phyloP scores from a whole-genome alignment of 1,139 yeast genomes.

The Trichomonascaceae sp. region DNA sequence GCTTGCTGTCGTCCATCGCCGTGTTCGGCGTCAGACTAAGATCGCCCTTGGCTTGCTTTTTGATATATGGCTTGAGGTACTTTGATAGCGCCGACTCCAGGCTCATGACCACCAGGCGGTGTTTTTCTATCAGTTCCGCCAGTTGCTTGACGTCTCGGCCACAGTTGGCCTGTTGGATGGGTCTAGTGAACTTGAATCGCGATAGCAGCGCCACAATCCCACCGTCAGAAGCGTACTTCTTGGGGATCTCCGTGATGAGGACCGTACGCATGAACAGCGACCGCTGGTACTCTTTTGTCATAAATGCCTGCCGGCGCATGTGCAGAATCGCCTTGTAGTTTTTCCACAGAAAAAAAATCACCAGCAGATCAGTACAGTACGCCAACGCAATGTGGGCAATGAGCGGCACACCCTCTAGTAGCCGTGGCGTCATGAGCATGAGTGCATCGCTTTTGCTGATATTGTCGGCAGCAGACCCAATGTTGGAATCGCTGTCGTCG shows the following conservation, averaged over 20 bases:
- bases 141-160: conserved; percentile 23
- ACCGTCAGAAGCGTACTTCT: conserved; percentile 14
- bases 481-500: no score
- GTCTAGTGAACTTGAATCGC: conserved; percentile 7
- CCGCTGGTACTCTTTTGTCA: conserved; percentile 18
- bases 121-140: conserved; percentile 17
- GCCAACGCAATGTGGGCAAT: conserved; percentile 26
- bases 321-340: conserved; percentile 20
- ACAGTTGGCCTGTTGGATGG: conserved; percentile 17
- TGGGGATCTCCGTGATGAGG: conserved; percentile 25
- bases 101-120: conserved; percentile 20
- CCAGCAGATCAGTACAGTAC: conserved; percentile 19
- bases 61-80: conserved; percentile 18
- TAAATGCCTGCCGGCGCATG: conserved; percentile 19
- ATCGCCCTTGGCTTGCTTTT: conserved; percentile 12
- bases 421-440: conserved; percentile 26
- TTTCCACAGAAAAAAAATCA: conserved; percentile 20
- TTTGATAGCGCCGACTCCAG: conserved; percentile 5
- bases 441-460: conserved; percentile 23
- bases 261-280: conserved; percentile 24
- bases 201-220: conserved; percentile 17
- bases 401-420: conserved; percentile 22
- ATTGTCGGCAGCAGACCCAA: conserved; percentile 7
- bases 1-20: conserved; percentile 13
- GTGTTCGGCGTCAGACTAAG: conserved; percentile 10